Percentiles rank a stretch among this genome's conserved stretches.
phyloP scores from a whole-genome alignment of 805 yeast genomes.

The Lipomyces lipofer region DNA sequence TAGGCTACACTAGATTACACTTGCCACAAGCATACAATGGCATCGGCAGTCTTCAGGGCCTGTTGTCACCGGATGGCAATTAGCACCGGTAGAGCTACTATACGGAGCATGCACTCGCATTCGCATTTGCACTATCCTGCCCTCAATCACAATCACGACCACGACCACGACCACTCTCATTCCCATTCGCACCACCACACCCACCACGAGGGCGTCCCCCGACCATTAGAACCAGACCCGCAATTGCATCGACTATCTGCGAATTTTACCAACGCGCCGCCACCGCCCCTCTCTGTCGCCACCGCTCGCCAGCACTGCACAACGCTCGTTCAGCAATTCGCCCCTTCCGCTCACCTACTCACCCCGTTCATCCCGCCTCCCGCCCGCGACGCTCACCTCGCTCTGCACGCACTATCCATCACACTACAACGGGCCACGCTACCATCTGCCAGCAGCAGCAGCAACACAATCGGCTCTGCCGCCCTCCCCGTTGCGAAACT shows the following conservation, averaged over 20 bases:
- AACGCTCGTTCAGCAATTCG: slow-evolving; percentile 5
- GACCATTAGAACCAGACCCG: too few relatives aligned
- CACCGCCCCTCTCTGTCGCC: slow-evolving; percentile 14
- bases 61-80: too few relatives aligned
- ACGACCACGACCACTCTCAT: slow-evolving; percentile 12
- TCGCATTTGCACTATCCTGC: slow-evolving; percentile 11
- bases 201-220: not conserved
- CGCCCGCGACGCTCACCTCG: slow-evolving; percentile 61
- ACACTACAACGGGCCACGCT: slow-evolving; percentile 14
- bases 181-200: slow-evolving; percentile 14
- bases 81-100: too few relatives aligned
- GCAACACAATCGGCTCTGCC: slow-evolving; percentile 53
- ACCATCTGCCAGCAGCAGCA: slow-evolving; percentile 12
- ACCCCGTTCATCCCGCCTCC: slow-evolving; percentile 70
- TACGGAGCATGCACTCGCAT: slow-evolving; percentile 3
- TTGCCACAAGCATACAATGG: too few relatives aligned
- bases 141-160: not conserved
- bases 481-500: slow-evolving; percentile 44
- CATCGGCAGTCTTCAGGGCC: too few relatives aligned
- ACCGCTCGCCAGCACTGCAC: slow-evolving; percentile 15
- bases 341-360: slow-evolving; percentile 49
- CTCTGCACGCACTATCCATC: slow-evolving; percentile 54
- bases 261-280: too few relatives aligned
- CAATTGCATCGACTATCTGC: too few relatives aligned
- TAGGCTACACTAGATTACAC: too few relatives aligned